phyloP scores from a whole-genome alignment of 1,284 basidiomycete species.

The Apiotrichum domesticum region DNA sequence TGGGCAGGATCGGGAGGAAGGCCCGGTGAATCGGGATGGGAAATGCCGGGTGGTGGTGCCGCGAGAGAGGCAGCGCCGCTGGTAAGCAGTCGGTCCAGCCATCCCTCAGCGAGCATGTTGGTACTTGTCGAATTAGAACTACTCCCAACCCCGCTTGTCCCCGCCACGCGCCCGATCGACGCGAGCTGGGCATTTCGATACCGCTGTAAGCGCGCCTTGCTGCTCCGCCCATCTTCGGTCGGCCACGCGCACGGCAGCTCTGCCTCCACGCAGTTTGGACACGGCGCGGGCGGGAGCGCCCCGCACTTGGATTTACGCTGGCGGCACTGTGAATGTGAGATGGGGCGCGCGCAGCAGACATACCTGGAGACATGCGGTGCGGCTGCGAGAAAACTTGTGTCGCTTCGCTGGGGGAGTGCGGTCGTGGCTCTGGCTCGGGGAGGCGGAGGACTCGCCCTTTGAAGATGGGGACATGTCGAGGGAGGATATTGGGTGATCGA shows the following conservation, averaged over 20 bases:
- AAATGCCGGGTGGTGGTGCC: conserved; percentile 5
- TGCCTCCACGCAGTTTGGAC: conserved; percentile 23
- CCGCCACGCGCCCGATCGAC: conserved; percentile 6
- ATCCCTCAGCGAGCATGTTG: conserved; percentile 9
- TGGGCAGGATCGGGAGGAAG: conserved; percentile 19
- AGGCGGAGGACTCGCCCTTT: too few species aligned
- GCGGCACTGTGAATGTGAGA: conserved; percentile 20
- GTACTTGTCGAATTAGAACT: conserved; percentile 16
- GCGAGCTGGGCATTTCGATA: conserved; percentile 4
- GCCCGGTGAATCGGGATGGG: conserved; percentile 20
- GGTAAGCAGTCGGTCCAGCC: conserved; percentile 11
- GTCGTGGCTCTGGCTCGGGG: neutral
- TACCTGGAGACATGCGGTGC: conserved; percentile 22
- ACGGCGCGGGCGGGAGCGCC: conserved; percentile 20
- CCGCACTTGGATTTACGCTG: conserved; percentile 27
- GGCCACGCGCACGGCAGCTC: conserved; percentile 24
- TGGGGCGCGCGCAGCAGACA: neutral
- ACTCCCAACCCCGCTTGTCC: neutral
- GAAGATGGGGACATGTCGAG: too few species aligned
- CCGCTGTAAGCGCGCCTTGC: conserved; percentile 18
- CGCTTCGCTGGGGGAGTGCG: conserved; percentile 15
- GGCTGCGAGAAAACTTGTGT: conserved; percentile 24
- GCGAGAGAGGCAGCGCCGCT: neutral
- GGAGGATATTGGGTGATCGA: too few species aligned
- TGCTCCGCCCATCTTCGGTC: conserved; percentile 23